Evolutionary conservation across 495 filamentous ascomycete species (phyloP).

Genomic region (Copromyces sp.): DNA sequence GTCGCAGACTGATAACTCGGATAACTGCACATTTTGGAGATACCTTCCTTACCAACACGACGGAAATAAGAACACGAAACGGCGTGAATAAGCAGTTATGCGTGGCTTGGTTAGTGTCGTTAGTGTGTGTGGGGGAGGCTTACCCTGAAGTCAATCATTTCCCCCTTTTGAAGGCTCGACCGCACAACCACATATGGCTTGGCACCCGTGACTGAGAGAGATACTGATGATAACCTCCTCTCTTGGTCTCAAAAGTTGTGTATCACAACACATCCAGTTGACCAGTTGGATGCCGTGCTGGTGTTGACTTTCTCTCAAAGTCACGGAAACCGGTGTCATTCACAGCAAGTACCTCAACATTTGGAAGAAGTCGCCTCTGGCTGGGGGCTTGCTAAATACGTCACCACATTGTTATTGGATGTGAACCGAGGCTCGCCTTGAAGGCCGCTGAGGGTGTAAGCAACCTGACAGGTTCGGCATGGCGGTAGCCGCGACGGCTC

Average conservation of each 20-base stretch:
- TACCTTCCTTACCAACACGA: background rate
- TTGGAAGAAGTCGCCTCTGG: background rate
- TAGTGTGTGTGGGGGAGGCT: background rate
- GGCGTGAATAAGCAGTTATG: background rate
- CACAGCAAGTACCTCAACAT: background rate
- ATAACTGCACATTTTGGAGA: background rate
- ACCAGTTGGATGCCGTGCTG: background rate
- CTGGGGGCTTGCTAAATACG: background rate
- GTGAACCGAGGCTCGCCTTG: background rate
- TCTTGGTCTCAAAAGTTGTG: background rate
- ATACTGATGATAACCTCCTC: background rate
- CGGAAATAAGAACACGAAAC: background rate
- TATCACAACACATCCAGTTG: background rate
- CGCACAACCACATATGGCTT: background rate
- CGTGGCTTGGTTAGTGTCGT: background rate
- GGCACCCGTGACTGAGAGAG: background rate
- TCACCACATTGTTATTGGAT: background rate
- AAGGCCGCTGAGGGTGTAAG: background rate
- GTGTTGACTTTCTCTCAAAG: background rate
- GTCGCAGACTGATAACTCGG: background rate
- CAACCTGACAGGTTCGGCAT: background rate
- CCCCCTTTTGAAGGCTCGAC: background rate
- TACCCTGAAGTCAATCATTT: background rate
- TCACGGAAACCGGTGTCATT: background rate
- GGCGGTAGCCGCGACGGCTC: background rate